Base-by-base conservation (phyloP, 768 basidiomycete genomes). In the Serendipita sp. region DNA sequence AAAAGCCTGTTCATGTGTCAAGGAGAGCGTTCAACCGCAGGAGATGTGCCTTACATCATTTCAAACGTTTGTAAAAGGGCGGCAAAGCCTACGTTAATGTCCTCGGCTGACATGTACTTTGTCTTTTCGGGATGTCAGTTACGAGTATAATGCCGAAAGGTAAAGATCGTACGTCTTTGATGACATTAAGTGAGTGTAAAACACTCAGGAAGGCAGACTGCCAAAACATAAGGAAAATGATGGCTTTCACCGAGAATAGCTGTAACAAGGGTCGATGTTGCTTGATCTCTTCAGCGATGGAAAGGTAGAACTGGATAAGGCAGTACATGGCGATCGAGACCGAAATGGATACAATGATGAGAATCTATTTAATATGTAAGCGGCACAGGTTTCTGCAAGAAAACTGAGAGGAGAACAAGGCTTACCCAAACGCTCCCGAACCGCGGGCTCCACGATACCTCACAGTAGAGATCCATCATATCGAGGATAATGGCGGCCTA, bases 291-390 rank as follows among this genome's bases (percentile, higher is more conserved):
- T 71, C 71, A 4, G 81, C 71, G 16, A 88, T 75, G 0, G 80
- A 72, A 5, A 86, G 66, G 67, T 86, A 88, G 17, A 90, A 72
- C 69, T 89, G 87, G 22, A 90, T 72, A 63, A 86, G 71, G 69
- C 84, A 86, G 70, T 86, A 90, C 86, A 88, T 88, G 33, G 86
- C 85, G 22, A 88, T 69, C 0, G 85, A 79, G 17, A 90, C 86
- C 0, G 86, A 87, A 41, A 85, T 67, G 1, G 85, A 86, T 42
- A 87, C 79, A 45, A 85, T 72, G 38, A 78, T 68, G 2, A 77
- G 75, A 63, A 86, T 82, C 84, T 85, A 62, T 3, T 44, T 38
- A 14, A 38, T 30, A 3, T 58, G 61, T 13, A 17, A 56, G 65
- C 45, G 64, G 41, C 33, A 48, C 30, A 34, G 38, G 5, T 38